phyloP scores from a whole-genome alignment of 208 protist genomes.

The Acanthamoeba healyi region DNA sequence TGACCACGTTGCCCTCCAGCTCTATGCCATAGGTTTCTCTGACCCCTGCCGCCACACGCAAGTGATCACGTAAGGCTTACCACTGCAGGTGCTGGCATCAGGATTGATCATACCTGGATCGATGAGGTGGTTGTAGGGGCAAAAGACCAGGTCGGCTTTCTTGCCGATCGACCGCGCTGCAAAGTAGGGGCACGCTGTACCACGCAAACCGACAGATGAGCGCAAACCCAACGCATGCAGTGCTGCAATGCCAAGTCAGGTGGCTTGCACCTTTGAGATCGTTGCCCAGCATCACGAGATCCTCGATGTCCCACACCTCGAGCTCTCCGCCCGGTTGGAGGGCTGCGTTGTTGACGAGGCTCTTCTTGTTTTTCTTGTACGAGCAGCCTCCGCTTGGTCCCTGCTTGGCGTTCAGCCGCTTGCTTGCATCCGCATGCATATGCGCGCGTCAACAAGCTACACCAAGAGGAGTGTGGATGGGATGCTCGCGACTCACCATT shows the following conservation, averaged over 20 bases:
- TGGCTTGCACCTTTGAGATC: conserved; percentile 40
- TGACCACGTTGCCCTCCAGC: conserved; percentile 64
- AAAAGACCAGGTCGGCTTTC: conserved; percentile 72
- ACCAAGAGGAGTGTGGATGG: not conserved
- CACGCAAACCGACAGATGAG: not conserved
- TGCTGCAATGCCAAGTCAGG: not conserved
- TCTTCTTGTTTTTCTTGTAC: conserved; percentile 64
- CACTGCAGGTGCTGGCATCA: not conserved
- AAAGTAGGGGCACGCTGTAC: conserved; percentile 68
- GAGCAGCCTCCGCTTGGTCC: not conserved
- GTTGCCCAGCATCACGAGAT: conserved; percentile 53
- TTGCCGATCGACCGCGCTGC: conserved; percentile 41
- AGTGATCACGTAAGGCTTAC: too few species aligned
- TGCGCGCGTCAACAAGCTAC: not conserved
- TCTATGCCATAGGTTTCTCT: conserved; percentile 58
- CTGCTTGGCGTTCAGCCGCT: conserved; percentile 36
- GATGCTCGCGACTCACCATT: conserved; percentile 33
- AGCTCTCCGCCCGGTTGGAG: conserved; percentile 52
- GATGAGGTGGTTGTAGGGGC: conserved; percentile 72
- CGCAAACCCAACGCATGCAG: not conserved
- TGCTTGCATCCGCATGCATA: not conserved
- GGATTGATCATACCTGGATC: conserved; percentile 26
- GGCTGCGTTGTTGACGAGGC: not conserved
- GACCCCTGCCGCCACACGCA: not conserved
- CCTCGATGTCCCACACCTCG: conserved; percentile 75